A percentile compares a stretch with the other conserved stretches of the same genome.
These are phyloP conservation scores for Cruciata laevipes DNA, from an alignment of 257 asterid species.

Conservation along the genomic window DNA sequence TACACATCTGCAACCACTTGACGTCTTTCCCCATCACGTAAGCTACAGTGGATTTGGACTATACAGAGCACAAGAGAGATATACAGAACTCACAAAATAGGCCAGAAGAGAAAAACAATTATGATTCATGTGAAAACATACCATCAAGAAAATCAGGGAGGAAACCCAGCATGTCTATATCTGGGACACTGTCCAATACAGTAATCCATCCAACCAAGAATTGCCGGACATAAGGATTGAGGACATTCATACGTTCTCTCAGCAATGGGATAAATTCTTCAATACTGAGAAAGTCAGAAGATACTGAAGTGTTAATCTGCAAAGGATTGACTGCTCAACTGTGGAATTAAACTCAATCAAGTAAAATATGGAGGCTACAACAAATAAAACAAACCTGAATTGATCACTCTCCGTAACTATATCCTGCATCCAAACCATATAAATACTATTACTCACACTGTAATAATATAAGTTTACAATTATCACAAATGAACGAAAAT, in stretches of 20 bases:
- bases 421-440: constrained; percentile 58
- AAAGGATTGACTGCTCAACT: neutral
- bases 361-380: constrained; percentile 16
- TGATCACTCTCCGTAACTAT: constrained; percentile 99
- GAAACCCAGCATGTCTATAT: constrained; percentile 97
- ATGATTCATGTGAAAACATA: constrained; percentile 28
- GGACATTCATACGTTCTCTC: constrained; percentile 97
- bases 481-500: too few relatives aligned
- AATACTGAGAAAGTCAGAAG: constrained; percentile 46
- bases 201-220: constrained; percentile 99
- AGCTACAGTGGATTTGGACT: neutral
- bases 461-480: neutral
- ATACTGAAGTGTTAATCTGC: constrained; percentile 9
- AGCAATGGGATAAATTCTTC: constrained; percentile 96
- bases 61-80: neutral
- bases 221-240: constrained; percentile 95
- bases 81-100: neutral
- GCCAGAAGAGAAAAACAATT: neutral
- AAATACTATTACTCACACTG: neutral
- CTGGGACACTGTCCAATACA: constrained; percentile 98
- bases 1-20: neutral
- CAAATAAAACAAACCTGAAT: constrained; percentile 59
- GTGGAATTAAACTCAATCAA: neutral
- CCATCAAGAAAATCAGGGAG: constrained; percentile 99
- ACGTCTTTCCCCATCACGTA: neutral